Conservation (phyloP, 176 grass and related monocot species). For the Phragmites australis region DNA sequence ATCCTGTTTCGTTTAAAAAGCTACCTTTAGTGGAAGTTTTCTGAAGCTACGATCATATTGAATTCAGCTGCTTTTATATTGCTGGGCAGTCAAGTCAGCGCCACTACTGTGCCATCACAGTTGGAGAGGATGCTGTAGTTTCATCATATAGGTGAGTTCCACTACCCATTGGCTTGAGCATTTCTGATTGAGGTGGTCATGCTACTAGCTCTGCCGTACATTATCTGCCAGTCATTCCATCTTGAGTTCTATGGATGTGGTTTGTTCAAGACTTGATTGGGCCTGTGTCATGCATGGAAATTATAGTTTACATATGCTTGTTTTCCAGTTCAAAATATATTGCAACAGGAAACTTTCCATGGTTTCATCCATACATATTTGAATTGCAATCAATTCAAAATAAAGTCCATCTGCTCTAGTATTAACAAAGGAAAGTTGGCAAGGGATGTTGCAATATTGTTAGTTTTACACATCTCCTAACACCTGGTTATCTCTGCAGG, state of each 20-base stretch:
- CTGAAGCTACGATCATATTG: constrained; percentile 79
- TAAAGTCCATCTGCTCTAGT: not conserved
- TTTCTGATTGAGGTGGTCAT: constrained; percentile 16
- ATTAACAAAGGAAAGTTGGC: not conserved
- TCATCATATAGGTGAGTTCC: constrained; percentile 86
- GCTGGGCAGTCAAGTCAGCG: constrained; percentile 85
- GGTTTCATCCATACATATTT: constrained; percentile 4
- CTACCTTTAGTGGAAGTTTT: constrained; percentile 45
- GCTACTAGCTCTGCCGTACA: constrained; percentile 7
- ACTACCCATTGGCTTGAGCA: not conserved
- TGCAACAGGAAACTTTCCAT: not conserved
- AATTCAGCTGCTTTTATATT: constrained; percentile 95
- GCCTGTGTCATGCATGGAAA: constrained; percentile 8
- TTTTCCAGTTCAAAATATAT: constrained; percentile 18
- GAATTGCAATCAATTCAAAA: not conserved
- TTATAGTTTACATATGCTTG: not conserved
- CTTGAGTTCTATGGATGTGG: not conserved
- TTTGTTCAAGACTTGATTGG: constrained; percentile 2
- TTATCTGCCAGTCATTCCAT: not conserved
- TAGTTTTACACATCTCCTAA: constrained; percentile 11
- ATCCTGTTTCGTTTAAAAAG: not conserved
- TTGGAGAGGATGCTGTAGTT: constrained; percentile 90
- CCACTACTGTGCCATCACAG: constrained; percentile 82
- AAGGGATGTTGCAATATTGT: not conserved
- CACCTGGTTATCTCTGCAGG: constrained; percentile 45